Conservation (phyloP, 495 filamentous ascomycete species). For the Trichoderma erinaceum region DNA sequence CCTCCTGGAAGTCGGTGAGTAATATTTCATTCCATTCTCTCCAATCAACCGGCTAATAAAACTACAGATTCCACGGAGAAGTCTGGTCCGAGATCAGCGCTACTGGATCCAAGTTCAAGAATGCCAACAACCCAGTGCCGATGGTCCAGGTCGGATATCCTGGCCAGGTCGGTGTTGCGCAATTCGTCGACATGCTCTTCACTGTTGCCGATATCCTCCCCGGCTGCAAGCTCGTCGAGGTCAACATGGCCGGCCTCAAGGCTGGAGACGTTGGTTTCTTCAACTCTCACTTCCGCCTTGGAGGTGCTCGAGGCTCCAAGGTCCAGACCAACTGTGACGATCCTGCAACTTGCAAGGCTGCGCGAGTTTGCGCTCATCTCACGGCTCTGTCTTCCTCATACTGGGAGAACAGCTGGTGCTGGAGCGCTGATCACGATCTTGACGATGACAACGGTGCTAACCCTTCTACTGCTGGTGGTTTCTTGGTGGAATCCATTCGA, state of each 20-base stretch:
- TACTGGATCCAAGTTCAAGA: constrained; percentile 37
- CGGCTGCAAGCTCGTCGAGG: constrained; percentile 41
- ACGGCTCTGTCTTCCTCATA: constrained; percentile 48
- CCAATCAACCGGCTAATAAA: too few relatives aligned
- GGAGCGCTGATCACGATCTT: constrained; percentile 12
- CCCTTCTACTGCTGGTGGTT: constrained; percentile 18
- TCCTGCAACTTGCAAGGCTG: constrained; percentile 40
- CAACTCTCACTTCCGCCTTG: constrained; percentile 54
- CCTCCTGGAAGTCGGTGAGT: constrained; percentile 50
- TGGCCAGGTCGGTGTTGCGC: constrained; percentile 48
- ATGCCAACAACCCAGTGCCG: constrained; percentile 42
- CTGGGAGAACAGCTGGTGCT: constrained; percentile 58
- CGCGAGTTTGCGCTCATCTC: constrained; percentile 58
- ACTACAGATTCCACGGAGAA: constrained; percentile 12
- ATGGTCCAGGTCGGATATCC: constrained; percentile 49
- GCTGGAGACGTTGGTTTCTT: constrained; percentile 54
- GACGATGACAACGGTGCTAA: constrained; percentile 16
- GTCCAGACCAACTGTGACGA: constrained; percentile 33
- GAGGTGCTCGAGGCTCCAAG: constrained; percentile 44
- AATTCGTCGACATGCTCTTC: constrained; percentile 50
- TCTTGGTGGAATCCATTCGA: constrained; percentile 20
- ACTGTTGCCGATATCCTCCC: constrained; percentile 37
- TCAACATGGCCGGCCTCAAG: constrained; percentile 50
- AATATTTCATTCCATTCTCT: constrained; percentile 16
- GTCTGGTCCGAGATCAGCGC: constrained; percentile 40